Evolutionary conservation across 352 stramenopile species (phyloP), one percentile per base, ranked within the genome.

Genomic region (Phytophthora chlamydospora): DNA sequence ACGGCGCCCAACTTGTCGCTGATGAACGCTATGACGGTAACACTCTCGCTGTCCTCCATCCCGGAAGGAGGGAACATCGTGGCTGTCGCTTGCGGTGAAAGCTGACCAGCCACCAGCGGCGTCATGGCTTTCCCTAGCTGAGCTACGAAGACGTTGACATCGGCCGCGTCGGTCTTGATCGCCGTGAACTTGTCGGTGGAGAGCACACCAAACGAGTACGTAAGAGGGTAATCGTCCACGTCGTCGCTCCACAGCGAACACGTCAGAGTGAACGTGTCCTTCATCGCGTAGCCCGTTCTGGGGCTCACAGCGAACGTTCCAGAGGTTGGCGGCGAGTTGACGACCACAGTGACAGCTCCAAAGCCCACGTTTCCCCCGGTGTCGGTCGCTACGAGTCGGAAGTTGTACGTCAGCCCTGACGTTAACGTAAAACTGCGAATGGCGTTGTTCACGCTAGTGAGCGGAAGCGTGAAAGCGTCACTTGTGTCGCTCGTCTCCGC

Each of bases 161-260:
- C 59, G 2, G 43, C 36, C 13, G 62, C 13, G 10, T 43, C 50
- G 7, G 47, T 38, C 21, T 48, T 36, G 4, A 72, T 5, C 5
- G 21, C 41, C 0, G 73, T 44, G 16, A 88, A 87, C 5, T 39
- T 24, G 1, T 48, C n/a, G 0, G 70, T 70, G 4, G 75, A 35
- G 10, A 90, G 34, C n/a, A 82, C 69, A 1, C 78, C 75, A 42
- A 90, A 93, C 8, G 73, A 58, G 50, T 93, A 93, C 12, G 44
- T 75, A 11, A 93, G 53, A 16, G 84, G 82, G 24, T 90, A 60
- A 38, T 91, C 80, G 2, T 74, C 64, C 0, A 44, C 33, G 14
- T 87, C 77, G 43, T 93, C 84, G 1, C 75, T 89, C 84, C 84
- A 93, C 21, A 85, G 46, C 4, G 58, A 42, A 14, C 84, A 91